Conservation (phyloP, 1,139 yeast species). For the Pichia inconspicua region DNA sequence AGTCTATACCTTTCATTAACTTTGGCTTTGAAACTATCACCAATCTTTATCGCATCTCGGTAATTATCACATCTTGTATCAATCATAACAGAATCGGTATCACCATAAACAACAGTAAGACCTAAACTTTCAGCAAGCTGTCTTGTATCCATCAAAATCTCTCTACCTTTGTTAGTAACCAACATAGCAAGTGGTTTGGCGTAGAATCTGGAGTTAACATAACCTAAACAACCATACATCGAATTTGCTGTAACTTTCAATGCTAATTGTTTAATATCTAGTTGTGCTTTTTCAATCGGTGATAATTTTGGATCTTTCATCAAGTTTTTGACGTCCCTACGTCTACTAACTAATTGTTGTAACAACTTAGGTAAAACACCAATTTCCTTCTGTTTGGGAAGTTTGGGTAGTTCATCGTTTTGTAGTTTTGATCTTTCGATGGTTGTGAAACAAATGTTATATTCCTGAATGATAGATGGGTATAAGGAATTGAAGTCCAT, state of each 20-base stretch:
- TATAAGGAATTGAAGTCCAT: conserved; percentile 98
- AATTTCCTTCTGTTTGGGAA: conserved; percentile 54
- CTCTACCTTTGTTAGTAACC: conserved; percentile 93
- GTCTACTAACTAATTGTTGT: conserved; percentile 78
- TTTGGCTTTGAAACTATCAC: conserved; percentile 71
- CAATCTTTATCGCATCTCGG: conserved; percentile 72
- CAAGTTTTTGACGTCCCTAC: conserved; percentile 85
- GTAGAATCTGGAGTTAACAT: conserved; percentile 82
- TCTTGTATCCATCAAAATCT: conserved; percentile 86
- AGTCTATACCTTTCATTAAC: conserved; percentile 85
- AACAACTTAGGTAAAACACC: conserved; percentile 87
- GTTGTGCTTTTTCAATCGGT: conserved; percentile 61
- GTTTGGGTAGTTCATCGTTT: conserved; percentile 61
- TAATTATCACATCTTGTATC: conserved; percentile 73
- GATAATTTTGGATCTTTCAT: conserved; percentile 69
- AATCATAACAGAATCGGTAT: conserved; percentile 98
- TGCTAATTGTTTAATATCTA: conserved; percentile 94
- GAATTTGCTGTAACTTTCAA: conserved; percentile 95
- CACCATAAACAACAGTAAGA: conserved; percentile 90
- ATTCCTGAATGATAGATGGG: conserved; percentile 96
- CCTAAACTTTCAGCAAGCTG: conserved; percentile 83
- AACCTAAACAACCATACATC: conserved; percentile 98
- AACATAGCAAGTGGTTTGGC: conserved; percentile 95
- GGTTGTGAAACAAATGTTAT: conserved; percentile 93
- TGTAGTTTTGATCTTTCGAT: conserved; percentile 61